Evolutionary conservation across 805 yeast genomes (phyloP), one percentile per base, ranked within the genome.

Genomic region (Candida ortonii): DNA sequence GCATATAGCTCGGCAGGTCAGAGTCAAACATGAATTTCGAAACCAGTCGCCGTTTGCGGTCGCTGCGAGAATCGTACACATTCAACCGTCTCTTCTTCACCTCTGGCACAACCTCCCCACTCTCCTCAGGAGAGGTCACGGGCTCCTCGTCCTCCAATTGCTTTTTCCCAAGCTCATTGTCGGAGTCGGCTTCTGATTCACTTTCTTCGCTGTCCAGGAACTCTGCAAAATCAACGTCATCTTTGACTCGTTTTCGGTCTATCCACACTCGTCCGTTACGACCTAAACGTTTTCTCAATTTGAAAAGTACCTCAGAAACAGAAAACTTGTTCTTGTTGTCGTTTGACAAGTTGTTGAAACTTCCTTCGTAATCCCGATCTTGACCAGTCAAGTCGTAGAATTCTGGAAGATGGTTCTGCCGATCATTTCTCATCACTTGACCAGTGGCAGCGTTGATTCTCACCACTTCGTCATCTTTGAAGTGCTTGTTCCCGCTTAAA

Each of bases 261-360:
- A 89, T 60, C 64, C 83, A 84, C 13, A 71, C 61, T 28, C 83
- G 68, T 23, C 84, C 84, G 30, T 71, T 68, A 50, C 96, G 72
- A 13, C 93, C 95, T 22, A 68, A 62, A 50, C 97, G 75, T 53
- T 79, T 80, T 43, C 97, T 71, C 38, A 86, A 61, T 37, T 83
- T 69, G 52, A 78, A 68, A 1, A 81, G 58, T 10, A 77, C 73
- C 17, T 66, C 75, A 1, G 78, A 71, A 18, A 58, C 57, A 19
- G 62, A 57, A 22, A 57, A 33, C 34, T 44, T 47, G 26, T 46
- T 44, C 12, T 42, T 43, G 20, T 46, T 40, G 3, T 36, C 41
- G 23, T 48, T 38, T 12, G 24, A 43, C 26, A 47, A 32, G 47
- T 37, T 28, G 38, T 42, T 23, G 21, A 38, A 16, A 4, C 55